A percentile compares a stretch with the other conserved stretches of the same genome.
These are phyloP conservation scores for Mycena rosella DNA, from an alignment of 768 basidiomycete genomes.

Conservation along the genomic window DNA sequence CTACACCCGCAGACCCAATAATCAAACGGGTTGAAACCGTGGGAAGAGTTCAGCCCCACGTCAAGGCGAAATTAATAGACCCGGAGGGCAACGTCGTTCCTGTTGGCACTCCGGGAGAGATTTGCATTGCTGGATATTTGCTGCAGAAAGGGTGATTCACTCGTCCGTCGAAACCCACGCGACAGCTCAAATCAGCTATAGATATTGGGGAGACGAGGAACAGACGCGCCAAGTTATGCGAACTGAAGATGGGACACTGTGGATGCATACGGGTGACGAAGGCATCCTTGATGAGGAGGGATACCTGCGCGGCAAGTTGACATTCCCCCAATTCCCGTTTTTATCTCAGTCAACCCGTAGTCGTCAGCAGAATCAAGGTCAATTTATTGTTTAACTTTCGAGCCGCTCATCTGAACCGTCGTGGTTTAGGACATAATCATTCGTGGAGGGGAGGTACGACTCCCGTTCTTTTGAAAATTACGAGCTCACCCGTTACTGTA, in stretches of 20 bases:
- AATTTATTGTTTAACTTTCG: constrained; percentile 16
- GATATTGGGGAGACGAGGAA: constrained; percentile 82
- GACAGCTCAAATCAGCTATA: constrained; percentile 41
- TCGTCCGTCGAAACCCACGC: not conserved
- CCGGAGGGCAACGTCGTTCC: constrained; percentile 71
- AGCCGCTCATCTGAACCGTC: not conserved
- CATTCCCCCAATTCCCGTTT: not conserved
- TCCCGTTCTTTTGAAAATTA: not conserved
- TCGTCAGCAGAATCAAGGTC: constrained; percentile 85
- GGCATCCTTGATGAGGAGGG: constrained; percentile 87
- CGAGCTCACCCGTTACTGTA: constrained; percentile 42
- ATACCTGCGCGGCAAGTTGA: constrained; percentile 73
- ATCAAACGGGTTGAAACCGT: constrained; percentile 87
- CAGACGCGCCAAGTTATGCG: constrained; percentile 75
- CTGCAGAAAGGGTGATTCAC: constrained; percentile 79
- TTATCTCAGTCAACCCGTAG: constrained; percentile 49
- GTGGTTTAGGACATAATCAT: too few species aligned
- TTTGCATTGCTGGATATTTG: constrained; percentile 80
- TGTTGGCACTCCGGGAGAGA: constrained; percentile 80
- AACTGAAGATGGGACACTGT: constrained; percentile 65
- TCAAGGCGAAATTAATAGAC: constrained; percentile 80
- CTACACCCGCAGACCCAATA: constrained; percentile 75
- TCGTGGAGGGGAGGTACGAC: constrained; percentile 82
- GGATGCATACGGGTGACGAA: constrained; percentile 91
- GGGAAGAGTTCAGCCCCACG: constrained; percentile 81